phyloP scores from a whole-genome alignment of 1,284 basidiomycete species.

The Austroboletus sp. region DNA sequence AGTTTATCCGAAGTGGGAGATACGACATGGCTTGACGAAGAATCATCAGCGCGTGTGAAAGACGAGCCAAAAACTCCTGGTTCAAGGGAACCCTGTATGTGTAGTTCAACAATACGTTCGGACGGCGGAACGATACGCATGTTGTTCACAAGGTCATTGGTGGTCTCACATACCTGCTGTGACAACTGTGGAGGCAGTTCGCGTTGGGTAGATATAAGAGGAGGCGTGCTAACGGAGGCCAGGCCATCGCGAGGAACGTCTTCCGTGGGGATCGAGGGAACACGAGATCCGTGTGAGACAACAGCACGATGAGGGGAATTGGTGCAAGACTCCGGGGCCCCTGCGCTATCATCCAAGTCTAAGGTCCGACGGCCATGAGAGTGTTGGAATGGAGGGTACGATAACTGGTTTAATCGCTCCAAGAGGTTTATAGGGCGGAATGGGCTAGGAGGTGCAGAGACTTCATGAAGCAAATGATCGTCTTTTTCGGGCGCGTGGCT shows the following conservation, averaged over 20 bases:
- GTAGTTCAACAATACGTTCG: background rate
- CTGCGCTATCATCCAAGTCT: conserved; percentile 3
- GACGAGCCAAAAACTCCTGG: background rate
- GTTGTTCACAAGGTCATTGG: background rate
- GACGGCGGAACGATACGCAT: conserved; percentile 3
- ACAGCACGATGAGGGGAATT: conserved; percentile 26
- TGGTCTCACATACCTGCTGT: conserved; percentile 13
- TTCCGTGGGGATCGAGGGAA: conserved; percentile 7
- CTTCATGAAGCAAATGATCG: conserved; percentile 9
- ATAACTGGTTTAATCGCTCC: conserved; percentile 23
- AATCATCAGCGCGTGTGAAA: conserved; percentile 5
- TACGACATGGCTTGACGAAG: background rate
- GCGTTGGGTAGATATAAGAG: conserved; percentile 11
- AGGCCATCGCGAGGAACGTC: background rate
- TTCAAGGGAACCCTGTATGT: conserved; percentile 5
- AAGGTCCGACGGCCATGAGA: conserved; percentile 1
- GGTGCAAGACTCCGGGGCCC: conserved; percentile 1
- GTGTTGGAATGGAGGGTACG: conserved; percentile 3
- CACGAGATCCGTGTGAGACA: conserved; percentile 40
- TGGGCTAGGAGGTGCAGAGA: conserved; percentile 25
- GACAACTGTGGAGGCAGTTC: conserved; percentile 38
- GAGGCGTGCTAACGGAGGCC: conserved; percentile 6
- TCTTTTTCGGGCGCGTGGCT: conserved; percentile 16
- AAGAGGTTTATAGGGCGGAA: conserved; percentile 32
- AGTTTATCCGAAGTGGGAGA: background rate